Evolutionary conservation across 768 basidiomycete genomes (phyloP).

Genomic region (Leccinum ochraceum): DNA sequence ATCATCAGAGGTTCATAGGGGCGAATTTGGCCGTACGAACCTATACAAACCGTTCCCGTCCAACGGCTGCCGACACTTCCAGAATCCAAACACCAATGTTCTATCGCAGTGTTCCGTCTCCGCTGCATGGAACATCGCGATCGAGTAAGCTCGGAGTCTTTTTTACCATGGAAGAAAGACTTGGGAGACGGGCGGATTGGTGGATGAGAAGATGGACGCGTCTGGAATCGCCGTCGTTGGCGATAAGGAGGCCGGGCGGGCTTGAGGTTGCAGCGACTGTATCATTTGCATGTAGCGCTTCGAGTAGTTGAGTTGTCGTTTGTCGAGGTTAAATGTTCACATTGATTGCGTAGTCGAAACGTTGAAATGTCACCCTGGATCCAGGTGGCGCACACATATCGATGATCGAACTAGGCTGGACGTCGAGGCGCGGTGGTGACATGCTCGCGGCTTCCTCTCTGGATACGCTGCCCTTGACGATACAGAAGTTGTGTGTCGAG

Average conservation of each 20-base stretch:
- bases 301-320: slow-evolving; percentile 93
- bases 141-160: slow-evolving; percentile 67
- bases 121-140: slow-evolving; percentile 96
- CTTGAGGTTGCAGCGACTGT: slow-evolving; percentile 61
- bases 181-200: slow-evolving; percentile 92
- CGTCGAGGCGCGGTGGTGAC: slow-evolving; percentile 93
- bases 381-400: slow-evolving; percentile 99
- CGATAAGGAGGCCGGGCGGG: slow-evolving; percentile 85
- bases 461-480: slow-evolving; percentile 85
- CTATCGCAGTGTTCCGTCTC: slow-evolving; percentile 94
- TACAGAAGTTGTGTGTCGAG: slow-evolving; percentile 2
- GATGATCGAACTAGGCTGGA: slow-evolving; percentile 84
- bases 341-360: background rate
- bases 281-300: slow-evolving; percentile 86
- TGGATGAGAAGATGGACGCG: slow-evolving; percentile 96
- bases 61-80: slow-evolving; percentile 87
- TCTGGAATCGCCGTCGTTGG: slow-evolving; percentile 94
- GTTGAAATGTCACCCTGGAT: slow-evolving; percentile 66
- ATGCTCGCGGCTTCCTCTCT: slow-evolving; percentile 98
- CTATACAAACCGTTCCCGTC: slow-evolving; percentile 91
- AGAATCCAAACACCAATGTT: slow-evolving; percentile 74
- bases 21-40: slow-evolving; percentile 43
- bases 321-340: slow-evolving; percentile 1
- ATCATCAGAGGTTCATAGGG: slow-evolving; percentile 6
- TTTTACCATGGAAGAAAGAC: slow-evolving; percentile 89